Evolutionary conservation across 495 filamentous ascomycete genomes (phyloP).

Genomic region (Penicillium bovifimosum): DNA sequence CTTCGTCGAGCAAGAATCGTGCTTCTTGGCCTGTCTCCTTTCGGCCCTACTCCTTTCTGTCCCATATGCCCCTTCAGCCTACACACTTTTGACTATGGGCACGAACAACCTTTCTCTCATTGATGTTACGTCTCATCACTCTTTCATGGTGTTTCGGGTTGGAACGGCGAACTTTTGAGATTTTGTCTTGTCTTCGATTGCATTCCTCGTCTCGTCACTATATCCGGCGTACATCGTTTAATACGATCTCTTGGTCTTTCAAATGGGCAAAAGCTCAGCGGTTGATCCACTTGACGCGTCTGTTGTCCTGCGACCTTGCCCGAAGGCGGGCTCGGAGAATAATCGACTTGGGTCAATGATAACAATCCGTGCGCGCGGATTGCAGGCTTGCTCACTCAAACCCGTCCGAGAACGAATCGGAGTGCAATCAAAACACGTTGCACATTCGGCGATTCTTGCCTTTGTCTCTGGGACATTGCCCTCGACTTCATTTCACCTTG

Average conservation of each 20-base stretch:
- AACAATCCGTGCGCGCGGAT: not conserved
- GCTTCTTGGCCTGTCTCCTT: conserved; percentile 13
- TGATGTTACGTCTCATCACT: conserved; percentile 36
- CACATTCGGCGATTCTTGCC: not conserved
- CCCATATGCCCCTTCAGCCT: conserved; percentile 27
- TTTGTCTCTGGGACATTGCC: not conserved
- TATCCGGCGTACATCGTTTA: conserved; percentile 35
- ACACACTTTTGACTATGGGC: conserved; percentile 16
- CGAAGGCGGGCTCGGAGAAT: not conserved
- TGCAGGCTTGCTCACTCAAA: not conserved
- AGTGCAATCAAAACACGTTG: not conserved
- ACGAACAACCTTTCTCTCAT: conserved; percentile 29
- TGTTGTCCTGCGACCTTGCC: not conserved
- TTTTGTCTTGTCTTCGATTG: conserved; percentile 25
- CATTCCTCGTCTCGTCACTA: conserved; percentile 21
- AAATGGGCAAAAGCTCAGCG: conserved; percentile 3
- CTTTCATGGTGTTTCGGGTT: conserved; percentile 44
- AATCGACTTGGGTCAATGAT: not conserved
- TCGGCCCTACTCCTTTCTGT: conserved; percentile 9
- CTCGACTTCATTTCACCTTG: not conserved
- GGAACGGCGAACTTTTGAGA: conserved; percentile 39
- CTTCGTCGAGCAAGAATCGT: conserved; percentile 6
- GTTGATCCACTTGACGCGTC: not conserved
- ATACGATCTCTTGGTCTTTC: conserved; percentile 31
- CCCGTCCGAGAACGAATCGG: not conserved